Percentiles rank a stretch among this genome's conserved stretches.
These are phyloP conservation scores for Blastomyces gilchristii DNA, from an alignment of 2,329 filamentous ascomycete species.

Conservation along the genomic window DNA sequence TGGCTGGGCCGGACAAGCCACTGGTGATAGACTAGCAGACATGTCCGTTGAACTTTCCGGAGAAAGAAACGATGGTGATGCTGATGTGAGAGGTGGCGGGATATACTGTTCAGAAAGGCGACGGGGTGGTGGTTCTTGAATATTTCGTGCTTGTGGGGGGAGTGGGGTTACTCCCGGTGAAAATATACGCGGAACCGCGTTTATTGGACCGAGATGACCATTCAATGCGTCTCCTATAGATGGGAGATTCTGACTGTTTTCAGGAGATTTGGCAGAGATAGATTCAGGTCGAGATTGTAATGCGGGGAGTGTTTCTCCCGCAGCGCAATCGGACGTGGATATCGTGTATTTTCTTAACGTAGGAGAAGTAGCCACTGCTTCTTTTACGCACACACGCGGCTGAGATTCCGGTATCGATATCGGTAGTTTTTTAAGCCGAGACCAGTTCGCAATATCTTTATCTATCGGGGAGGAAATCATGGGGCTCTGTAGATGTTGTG, in stretches of 20 bases:
- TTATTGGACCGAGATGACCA: constrained; percentile 21
- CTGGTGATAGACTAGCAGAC: constrained; percentile 26
- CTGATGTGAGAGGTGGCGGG: constrained; percentile 14
- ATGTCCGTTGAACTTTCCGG: constrained; percentile 31
- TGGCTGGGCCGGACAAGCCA: constrained; percentile 10
- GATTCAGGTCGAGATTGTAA: constrained; percentile 31
- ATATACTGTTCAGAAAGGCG: constrained; percentile 24
- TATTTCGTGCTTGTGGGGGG: constrained; percentile 19
- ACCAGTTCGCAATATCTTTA: neutral
- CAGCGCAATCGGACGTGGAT: constrained; percentile 22
- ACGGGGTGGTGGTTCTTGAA: constrained; percentile 10
- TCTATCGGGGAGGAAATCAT: constrained; percentile 2
- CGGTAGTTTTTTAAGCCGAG: neutral
- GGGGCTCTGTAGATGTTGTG: neutral
- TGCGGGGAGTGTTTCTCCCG: constrained; percentile 29
- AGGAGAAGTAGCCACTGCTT: constrained; percentile 22
- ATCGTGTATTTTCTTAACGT: constrained; percentile 27
- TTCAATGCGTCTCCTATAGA: constrained; percentile 31
- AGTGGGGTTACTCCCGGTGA: constrained; percentile 20
- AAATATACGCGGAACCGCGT: constrained; percentile 20
- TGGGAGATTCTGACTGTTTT: constrained; percentile 27
- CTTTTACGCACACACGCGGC: constrained; percentile 11
- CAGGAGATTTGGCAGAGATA: constrained; percentile 25
- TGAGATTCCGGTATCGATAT: constrained; percentile 6
- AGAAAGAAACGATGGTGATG: constrained; percentile 29